Conservation (phyloP, 192 early-diverging fungal genomes). For the Coemansia sp. region DNA sequence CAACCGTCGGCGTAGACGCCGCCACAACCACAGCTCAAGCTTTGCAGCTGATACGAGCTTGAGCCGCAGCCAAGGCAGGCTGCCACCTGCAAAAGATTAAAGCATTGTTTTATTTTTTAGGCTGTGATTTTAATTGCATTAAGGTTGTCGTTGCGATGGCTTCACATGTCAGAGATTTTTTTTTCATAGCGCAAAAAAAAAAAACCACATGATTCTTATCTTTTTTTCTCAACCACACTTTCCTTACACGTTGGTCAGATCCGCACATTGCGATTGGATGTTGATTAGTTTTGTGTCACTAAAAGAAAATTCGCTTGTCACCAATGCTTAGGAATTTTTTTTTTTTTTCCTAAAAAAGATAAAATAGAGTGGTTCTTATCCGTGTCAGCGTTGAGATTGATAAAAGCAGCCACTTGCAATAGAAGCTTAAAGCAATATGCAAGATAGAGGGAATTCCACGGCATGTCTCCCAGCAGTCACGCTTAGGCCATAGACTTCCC, state of each 20-base stretch:
- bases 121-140: neutral
- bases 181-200: neutral
- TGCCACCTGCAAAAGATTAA: neutral
- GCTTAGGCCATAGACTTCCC: neutral
- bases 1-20: constrained; percentile 22
- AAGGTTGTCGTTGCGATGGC: neutral
- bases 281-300: neutral
- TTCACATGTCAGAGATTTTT: neutral
- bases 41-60: neutral
- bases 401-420: neutral
- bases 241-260: neutral
- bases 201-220: neutral
- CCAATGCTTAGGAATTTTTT: neutral
- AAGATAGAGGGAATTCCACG: neutral
- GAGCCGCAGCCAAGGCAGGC: constrained; percentile 11
- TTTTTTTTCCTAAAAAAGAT: neutral
- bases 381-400: neutral
- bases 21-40: constrained; percentile 7
- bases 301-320: neutral
- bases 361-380: neutral
- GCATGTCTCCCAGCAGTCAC: neutral
- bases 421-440: neutral
- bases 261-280: neutral
- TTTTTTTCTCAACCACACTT: neutral
- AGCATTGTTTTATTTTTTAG: neutral